These are phyloP conservation scores for Cutaneotrichosporon spelunceum DNA, from an alignment of 1,284 basidiomycete genomes.

Conservation along the genomic window DNA sequence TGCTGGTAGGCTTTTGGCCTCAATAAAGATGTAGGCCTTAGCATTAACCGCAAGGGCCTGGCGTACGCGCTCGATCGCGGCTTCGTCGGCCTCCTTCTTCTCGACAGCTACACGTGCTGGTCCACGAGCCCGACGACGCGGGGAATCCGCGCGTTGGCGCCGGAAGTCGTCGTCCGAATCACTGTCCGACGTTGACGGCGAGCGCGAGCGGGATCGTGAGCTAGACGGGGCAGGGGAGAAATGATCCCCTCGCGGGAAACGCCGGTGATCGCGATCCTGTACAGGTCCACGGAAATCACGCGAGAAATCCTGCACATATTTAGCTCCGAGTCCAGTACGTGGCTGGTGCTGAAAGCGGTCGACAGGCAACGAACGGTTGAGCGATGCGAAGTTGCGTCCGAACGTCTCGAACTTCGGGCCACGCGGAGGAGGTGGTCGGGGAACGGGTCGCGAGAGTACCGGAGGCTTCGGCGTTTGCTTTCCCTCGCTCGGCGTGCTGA, in stretches of 20 bases:
- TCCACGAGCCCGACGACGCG: constrained; percentile 18
- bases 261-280: constrained; percentile 4
- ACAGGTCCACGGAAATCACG: constrained; percentile 18
- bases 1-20: constrained; percentile 33
- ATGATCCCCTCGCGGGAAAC: constrained; percentile 11
- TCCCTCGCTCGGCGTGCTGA: constrained; percentile 11
- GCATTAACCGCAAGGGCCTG: constrained; percentile 37
- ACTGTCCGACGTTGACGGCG: constrained; percentile 23
- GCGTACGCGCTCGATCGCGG: constrained; percentile 31
- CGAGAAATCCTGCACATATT: constrained; percentile 23
- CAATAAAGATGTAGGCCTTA: constrained; percentile 41
- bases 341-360: constrained; percentile 10
- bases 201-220: constrained; percentile 25
- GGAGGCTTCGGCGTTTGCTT: constrained; percentile 16
- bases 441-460: constrained; percentile 6
- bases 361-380: constrained; percentile 27
- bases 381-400: constrained; percentile 25
- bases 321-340: constrained; percentile 4
- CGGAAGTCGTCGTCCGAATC: constrained; percentile 38
- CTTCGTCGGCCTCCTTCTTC: constrained; percentile 32
- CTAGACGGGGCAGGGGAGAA: constrained; percentile 23
- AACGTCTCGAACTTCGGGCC: constrained; percentile 18
- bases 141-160: constrained; percentile 15
- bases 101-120: constrained; percentile 15
- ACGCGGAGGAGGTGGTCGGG: constrained; percentile 18